A percentile compares a stretch with the other conserved stretches of the same genome.
Evolutionary conservation across 805 yeast genomes (phyloP).

Genomic region (Candida suzukii): DNA sequence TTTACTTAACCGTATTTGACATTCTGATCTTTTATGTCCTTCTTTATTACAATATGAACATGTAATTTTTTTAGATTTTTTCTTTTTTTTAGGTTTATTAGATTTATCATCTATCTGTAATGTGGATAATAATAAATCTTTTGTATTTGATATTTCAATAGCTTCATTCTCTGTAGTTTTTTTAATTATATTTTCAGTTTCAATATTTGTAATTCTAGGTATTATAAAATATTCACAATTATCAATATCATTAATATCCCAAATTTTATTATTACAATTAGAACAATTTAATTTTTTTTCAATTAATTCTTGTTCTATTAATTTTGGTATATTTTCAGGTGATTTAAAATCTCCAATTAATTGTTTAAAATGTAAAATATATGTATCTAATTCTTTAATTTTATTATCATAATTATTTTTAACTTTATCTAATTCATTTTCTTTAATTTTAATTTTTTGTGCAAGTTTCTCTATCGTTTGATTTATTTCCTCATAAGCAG

Average conservation of each 20-base stretch:
- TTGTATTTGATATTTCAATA: too few species aligned
- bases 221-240: slow-evolving; percentile 13
- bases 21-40: slow-evolving; percentile 29
- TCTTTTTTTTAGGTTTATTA: slow-evolving; percentile 5
- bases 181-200: too few species aligned
- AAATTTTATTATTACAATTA: slow-evolving; percentile 8
- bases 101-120: too few species aligned
- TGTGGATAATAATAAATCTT: too few species aligned
- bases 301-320: neutral
- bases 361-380: too few species aligned
- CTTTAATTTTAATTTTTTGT: slow-evolving; percentile 7
- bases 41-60: slow-evolving; percentile 27
- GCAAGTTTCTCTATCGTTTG: slow-evolving; percentile 14
- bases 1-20: slow-evolving; percentile 11
- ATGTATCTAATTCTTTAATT: neutral
- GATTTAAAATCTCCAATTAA: neutral
- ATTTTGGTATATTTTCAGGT: neutral
- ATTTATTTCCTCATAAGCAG: slow-evolving; percentile 14
- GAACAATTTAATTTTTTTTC: slow-evolving; percentile 6
- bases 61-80: slow-evolving; percentile 18
- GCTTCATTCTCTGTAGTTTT: neutral
- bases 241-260: slow-evolving; percentile 4
- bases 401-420: neutral
- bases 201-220: slow-evolving; percentile 8
- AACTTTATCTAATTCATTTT: slow-evolving; percentile 2